Conservation (phyloP, 345 rosid species). For the Psidium guajava region DNA sequence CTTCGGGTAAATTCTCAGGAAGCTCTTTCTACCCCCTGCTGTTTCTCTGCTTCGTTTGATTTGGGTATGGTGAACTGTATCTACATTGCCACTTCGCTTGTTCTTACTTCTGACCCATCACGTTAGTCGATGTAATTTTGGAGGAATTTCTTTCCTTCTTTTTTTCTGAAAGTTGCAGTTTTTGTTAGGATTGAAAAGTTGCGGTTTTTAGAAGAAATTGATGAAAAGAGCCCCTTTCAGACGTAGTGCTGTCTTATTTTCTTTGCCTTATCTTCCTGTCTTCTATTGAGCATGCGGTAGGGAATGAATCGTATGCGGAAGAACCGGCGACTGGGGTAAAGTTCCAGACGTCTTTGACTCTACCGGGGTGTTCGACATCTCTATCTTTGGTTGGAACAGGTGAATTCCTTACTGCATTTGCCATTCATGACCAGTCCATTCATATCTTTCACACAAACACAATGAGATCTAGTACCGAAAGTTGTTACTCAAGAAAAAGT, state of each 20-base stretch:
- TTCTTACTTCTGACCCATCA: background rate
- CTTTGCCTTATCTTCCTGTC: background rate
- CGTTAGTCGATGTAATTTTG: background rate
- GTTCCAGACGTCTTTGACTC: conserved; percentile 46
- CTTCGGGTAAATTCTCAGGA: background rate
- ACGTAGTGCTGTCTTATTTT: background rate
- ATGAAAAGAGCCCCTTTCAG: background rate
- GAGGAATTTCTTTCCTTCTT: background rate
- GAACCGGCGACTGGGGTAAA: conserved; percentile 60
- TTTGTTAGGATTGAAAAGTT: background rate
- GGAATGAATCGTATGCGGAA: conserved; percentile 41
- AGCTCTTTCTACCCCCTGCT: background rate
- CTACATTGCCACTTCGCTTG: background rate
- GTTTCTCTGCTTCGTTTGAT: background rate
- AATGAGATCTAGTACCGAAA: background rate
- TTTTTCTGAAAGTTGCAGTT: background rate
- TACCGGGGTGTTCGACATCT: conserved; percentile 56
- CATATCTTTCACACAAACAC: background rate
- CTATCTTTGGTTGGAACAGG: conserved; percentile 74
- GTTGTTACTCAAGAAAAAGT: background rate
- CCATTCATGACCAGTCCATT: background rate
- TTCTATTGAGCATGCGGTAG: conserved; percentile 25
- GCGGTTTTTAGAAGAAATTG: background rate
- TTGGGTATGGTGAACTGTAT: background rate
- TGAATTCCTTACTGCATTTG: background rate